Percentiles rank a stretch among this genome's conserved stretches.
Evolutionary conservation across 2,329 filamentous ascomycete genomes (phyloP).

Genomic region (Annulohypoxylon truncatum): DNA sequence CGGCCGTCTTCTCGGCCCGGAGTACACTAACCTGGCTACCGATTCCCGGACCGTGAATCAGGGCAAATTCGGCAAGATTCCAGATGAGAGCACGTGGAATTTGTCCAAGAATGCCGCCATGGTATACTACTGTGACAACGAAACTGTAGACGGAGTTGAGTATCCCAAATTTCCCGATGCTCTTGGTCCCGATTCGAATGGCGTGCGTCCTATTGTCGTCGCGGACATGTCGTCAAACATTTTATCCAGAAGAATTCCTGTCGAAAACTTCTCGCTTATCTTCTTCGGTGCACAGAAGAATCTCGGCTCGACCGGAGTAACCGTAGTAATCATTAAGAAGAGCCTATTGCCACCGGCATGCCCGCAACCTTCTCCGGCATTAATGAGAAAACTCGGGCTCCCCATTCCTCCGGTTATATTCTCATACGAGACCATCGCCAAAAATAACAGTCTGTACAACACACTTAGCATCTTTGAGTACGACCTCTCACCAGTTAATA

Average conservation of each 20-base stretch:
- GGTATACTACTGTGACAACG: conserved; percentile 93
- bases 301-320: conserved; percentile 85
- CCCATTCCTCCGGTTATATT: conserved; percentile 83
- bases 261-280: conserved; percentile 82
- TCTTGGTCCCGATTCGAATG: conserved; percentile 68
- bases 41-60: conserved; percentile 74
- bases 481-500: conserved; percentile 40
- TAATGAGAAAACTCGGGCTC: conserved; percentile 80
- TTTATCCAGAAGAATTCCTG: conserved; percentile 80
- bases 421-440: conserved; percentile 84
- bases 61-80: conserved; percentile 89
- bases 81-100: conserved; percentile 80
- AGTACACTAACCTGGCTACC: conserved; percentile 82
- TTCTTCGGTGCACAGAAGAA: conserved; percentile 98
- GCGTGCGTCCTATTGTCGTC: conserved; percentile 79
- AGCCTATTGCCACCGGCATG: conserved; percentile 76
- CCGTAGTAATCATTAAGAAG: conserved; percentile 87
- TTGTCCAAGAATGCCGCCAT: conserved; percentile 76
- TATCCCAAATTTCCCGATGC: conserved; percentile 77
- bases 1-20: conserved; percentile 77
- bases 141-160: conserved; percentile 94
- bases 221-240: conserved; percentile 97
- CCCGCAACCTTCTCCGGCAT: conserved; percentile 72
- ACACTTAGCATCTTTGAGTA: conserved; percentile 91
- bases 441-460: conserved; percentile 97